Evolutionary conservation across 208 protist genomes (phyloP).

Genomic region (Acanthamoeba lenticulata): DNA sequence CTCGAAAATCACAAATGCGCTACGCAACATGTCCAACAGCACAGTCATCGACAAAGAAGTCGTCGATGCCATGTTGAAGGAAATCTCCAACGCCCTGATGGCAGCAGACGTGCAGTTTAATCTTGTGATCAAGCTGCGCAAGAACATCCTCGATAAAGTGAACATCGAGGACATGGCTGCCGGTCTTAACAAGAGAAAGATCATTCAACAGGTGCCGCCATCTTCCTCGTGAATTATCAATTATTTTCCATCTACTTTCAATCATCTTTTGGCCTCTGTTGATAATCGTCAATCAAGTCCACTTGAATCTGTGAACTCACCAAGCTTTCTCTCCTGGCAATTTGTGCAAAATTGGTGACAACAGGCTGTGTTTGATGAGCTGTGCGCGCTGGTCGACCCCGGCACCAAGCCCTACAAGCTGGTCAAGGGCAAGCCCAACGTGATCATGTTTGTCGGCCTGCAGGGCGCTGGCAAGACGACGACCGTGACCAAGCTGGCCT

Average conservation of each 20-base stretch:
- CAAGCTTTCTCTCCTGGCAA: too few species aligned
- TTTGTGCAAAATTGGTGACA: too few species aligned
- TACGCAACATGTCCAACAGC: conserved; percentile 64
- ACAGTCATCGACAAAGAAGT: conserved; percentile 83
- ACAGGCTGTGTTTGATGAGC: conserved; percentile 94
- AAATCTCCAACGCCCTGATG: conserved; percentile 95
- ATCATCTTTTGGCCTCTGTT: background rate
- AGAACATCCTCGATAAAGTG: conserved; percentile 93
- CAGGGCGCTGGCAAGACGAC: conserved; percentile 97
- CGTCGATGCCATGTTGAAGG: conserved; percentile 95
- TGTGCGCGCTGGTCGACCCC: conserved; percentile 97
- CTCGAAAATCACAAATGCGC: conserved; percentile 82
- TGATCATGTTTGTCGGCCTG: conserved; percentile 99
- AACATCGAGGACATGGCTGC: conserved; percentile 93
- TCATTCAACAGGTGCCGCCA: conserved; percentile 93
- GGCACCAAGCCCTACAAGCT: conserved; percentile 95
- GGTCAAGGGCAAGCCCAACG: conserved; percentile 95
- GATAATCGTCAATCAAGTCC: too few species aligned
- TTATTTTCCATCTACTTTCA: too few species aligned
- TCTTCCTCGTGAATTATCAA: too few species aligned
- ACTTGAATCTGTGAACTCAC: too few species aligned
- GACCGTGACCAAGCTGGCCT: conserved; percentile 94
- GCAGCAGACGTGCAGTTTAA: conserved; percentile 97
- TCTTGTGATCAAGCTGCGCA: conserved; percentile 93
- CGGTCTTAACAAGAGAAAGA: conserved; percentile 96